Base-by-base conservation (phyloP, 2,329 filamentous ascomycete species). In the Phaeosphaeriaceae sp. region DNA sequence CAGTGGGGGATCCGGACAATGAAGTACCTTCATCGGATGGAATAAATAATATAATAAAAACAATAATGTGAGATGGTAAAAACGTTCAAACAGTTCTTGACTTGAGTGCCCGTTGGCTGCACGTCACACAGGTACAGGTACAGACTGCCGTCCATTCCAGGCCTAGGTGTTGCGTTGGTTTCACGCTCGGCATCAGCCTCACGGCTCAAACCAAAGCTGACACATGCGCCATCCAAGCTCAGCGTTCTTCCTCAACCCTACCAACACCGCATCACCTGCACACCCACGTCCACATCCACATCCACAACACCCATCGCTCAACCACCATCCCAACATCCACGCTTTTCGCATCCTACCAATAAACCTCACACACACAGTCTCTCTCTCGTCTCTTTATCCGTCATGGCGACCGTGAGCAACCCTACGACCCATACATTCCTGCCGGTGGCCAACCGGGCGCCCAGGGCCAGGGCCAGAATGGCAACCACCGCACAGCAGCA, bases 381-480 rank as follows among this genome's bases (percentile, higher is more conserved):
- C 52, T 20, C 42, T 46, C 45, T 47, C 32, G 47, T 29, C 39
- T 43, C 49, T 51, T 42, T 46, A 30, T 48, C 57, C 55, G 76
- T 67, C 66, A 84, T 85, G 82, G 79, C 73, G 79, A 79, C 68
- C 77, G 77, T 63, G 79, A 85, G 69, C 78, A 81, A 66, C 90
- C 90, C 63, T 95, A 95, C 77, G 90, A 95, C 77, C 90, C 90
- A 58, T 95, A 94, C 79, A 92, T 93, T 75, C 90, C 90, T 71
- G 85, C 83, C 72, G 86, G 85, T 76, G 81, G 82, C 50, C 60
- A 67, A 75, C 83, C 73, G 80, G 83, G 64, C 55, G 66, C 58
- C 52, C 66, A 66, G 74, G 61, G 69, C 54, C 73, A 78, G 61
- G 65, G 69, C 54, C 73, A 78, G 61, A 66, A 67, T 63, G 83